These are phyloP conservation scores for Paragyromitra xinjiangensis DNA, from an alignment of 495 filamentous ascomycete genomes.

Conservation along the genomic window DNA sequence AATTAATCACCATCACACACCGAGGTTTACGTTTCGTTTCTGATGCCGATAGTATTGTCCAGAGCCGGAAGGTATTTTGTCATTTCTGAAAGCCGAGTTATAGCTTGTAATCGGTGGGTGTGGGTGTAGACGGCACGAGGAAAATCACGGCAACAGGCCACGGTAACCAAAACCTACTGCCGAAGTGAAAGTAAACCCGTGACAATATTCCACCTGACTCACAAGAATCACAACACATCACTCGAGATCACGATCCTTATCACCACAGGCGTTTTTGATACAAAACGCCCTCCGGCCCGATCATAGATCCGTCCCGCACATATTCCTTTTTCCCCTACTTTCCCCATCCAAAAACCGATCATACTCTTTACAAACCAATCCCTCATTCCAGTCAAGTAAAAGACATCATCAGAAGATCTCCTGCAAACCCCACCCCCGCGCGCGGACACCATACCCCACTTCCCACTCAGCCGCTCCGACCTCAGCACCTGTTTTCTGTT, in stretches of 20 bases:
- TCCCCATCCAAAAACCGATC: no score
- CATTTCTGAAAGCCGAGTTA: neutral
- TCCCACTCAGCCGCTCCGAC: conserved; percentile 8
- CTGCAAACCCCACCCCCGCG: conserved; percentile 10
- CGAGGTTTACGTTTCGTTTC: neutral
- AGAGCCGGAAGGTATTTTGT: neutral
- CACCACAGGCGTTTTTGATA: neutral
- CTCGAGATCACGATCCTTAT: conserved; percentile 27
- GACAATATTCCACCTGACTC: neutral
- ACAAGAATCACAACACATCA: conserved; percentile 25
- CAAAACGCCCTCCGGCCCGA: neutral
- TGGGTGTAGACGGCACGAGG: neutral
- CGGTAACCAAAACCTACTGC: neutral
- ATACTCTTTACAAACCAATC: no score
- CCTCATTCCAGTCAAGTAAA: no score
- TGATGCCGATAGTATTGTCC: conserved; percentile 13
- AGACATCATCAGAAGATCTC: neutral
- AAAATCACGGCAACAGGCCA: neutral
- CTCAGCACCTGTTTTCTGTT: conserved; percentile 16
- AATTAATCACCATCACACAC: neutral
- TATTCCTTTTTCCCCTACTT: no score
- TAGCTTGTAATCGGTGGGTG: neutral
- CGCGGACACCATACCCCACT: conserved; percentile 7
- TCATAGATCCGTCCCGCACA: no score
- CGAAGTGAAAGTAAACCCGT: neutral